These are phyloP conservation scores for Mortierella sp. DNA, from an alignment of 371 early-diverging fungal species.

Conservation along the genomic window DNA sequence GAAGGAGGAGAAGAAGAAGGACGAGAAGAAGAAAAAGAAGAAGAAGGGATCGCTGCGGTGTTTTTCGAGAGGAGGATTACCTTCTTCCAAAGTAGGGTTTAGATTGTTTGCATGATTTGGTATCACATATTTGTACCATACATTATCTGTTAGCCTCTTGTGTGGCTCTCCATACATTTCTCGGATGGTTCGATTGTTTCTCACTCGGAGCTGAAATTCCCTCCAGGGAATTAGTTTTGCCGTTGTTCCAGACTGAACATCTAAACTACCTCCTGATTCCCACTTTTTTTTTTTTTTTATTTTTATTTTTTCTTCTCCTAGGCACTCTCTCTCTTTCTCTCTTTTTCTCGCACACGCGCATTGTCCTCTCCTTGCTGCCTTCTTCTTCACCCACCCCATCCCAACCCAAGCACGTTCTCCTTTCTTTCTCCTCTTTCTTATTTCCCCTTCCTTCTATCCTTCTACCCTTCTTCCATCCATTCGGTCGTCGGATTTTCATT, in stretches of 20 bases:
- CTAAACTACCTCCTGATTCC: not conserved
- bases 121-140: too few species aligned
- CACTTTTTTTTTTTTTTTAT: not conserved
- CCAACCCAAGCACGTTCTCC: not conserved
- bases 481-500: not conserved
- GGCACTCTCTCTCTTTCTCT: too few species aligned
- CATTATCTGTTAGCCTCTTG: too few species aligned
- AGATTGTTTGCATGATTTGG: too few species aligned
- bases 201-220: not conserved
- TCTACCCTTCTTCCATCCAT: not conserved
- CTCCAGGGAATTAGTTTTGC: not conserved
- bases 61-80: too few species aligned
- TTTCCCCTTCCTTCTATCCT: not conserved
- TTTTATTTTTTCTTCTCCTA: too few species aligned
- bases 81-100: too few species aligned
- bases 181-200: slow-evolving; percentile 1
- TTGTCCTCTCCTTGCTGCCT: not conserved
- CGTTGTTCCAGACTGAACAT: too few species aligned
- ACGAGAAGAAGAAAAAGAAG: too few species aligned
- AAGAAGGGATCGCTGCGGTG: too few species aligned
- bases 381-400: not conserved
- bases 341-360: too few species aligned
- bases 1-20: too few species aligned
- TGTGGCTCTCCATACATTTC: not conserved
- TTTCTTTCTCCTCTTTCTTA: not conserved